phyloP scores from a whole-genome alignment of 1,139 yeast genomes.

The Suhomyces maxii region DNA sequence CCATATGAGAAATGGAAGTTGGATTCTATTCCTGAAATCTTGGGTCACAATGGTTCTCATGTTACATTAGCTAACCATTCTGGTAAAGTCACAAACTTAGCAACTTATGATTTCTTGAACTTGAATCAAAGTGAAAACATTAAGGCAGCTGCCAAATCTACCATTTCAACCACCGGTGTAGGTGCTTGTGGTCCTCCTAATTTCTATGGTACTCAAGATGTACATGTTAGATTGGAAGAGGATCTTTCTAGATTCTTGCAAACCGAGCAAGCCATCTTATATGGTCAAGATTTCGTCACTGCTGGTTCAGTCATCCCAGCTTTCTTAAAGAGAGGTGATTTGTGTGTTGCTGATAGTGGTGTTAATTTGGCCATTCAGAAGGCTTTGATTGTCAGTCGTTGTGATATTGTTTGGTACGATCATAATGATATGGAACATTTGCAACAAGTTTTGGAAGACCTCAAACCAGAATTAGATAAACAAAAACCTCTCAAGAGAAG shows the following conservation, averaged over 20 bases:
- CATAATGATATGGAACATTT: conserved; percentile 88
- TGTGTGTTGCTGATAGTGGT: conserved; percentile 83
- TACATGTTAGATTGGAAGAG: conserved; percentile 78
- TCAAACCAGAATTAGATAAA: conserved; percentile 62
- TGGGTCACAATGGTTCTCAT: conserved; percentile 57
- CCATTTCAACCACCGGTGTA: conserved; percentile 77
- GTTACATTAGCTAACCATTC: conserved; percentile 29
- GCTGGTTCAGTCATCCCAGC: conserved; percentile 97
- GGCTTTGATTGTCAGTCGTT: conserved; percentile 83
- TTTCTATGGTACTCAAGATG: conserved; percentile 94
- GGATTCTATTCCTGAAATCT: conserved; percentile 60
- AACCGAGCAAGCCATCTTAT: conserved; percentile 75
- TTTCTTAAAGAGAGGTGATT: conserved; percentile 92
- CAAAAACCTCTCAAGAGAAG: conserved; percentile 80
- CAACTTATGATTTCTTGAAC: conserved; percentile 63
- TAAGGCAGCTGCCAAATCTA: conserved; percentile 54
- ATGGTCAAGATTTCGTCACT: conserved; percentile 91
- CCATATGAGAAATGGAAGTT: conserved; percentile 62
- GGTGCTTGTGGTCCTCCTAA: conserved; percentile 99
- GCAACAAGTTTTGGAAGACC: conserved; percentile 62
- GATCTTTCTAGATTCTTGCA: conserved; percentile 74
- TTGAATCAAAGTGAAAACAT: conserved; percentile 51
- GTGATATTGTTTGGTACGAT: conserved; percentile 78
- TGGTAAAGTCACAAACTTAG: conserved; percentile 57
- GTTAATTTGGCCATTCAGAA: conserved; percentile 80